Base-by-base conservation (phyloP, 208 protist genomes). In the Angomonas ambiguus region DNA sequence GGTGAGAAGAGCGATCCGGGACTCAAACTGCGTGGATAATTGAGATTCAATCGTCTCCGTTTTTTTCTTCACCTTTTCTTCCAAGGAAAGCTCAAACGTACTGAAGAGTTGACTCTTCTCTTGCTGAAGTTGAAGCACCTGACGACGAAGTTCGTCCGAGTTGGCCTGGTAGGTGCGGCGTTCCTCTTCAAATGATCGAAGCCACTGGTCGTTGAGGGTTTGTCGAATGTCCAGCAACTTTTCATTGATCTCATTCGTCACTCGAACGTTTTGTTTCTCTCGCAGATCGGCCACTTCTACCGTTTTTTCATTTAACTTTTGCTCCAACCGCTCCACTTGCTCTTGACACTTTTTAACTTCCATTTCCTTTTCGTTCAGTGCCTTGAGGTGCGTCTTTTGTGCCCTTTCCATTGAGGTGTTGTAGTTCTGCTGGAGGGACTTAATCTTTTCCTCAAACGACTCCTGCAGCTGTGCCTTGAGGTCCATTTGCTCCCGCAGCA, bases 11-110 rank as follows among this genome's bases (percentile, higher is more conserved):
- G 18, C 5, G 10, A 53, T n/a, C 3, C 20, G 45, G 8, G 45
- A 13, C 16, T 53, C 45, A 20, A 27, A 53, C 45, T 27, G 5
- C 18, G 45, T 24, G 16, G 45, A 8, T 20, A 53, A n/a, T 24
- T 53, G 45, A 4, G 18, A 27, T 53, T 53, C 45, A n/a, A 53
- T 53, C 16, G 8, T 5, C 20, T 53, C 45, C 45, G 45, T 53
- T 20, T 53, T 53, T 20, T 53, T 53, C 16, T 24, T 53, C 18
- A 53, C 16, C 45, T 53, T 53, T n/a, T 53, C 45, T n/a, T 53
- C 18, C 16, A n/a, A 5, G 8, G 45, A 53, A 24, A 53, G 45
- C 16, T 53, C 45, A 5, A 53, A 22, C 3, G 5, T 53, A 20
- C 45, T 53, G 45, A 53, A 53, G 10, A 53, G 20, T n/a, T 53